Evolutionary conservation across 1,139 yeast genomes (phyloP).

Genomic region (Scheffersomyces parashehatae): DNA sequence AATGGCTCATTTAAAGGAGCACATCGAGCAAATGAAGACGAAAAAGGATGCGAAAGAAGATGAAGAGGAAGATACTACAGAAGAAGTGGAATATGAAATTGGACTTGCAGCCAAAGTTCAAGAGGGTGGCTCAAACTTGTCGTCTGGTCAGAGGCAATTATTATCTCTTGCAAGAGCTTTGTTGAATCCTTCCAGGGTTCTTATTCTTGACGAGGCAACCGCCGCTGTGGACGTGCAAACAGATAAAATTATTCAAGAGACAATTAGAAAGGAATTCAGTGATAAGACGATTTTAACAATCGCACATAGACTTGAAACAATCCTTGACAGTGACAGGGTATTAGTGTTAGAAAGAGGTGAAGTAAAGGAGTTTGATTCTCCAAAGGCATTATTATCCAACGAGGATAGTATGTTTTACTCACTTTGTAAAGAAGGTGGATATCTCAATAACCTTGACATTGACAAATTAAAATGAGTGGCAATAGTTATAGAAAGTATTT

Average conservation of each 20-base stretch:
- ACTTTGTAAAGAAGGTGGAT: constrained; percentile 35
- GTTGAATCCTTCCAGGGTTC: constrained; percentile 31
- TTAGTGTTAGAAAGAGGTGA: constrained; percentile 34
- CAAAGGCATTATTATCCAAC: constrained; percentile 26
- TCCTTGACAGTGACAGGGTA: constrained; percentile 35
- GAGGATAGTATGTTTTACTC: constrained; percentile 28
- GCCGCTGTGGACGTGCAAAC: constrained; percentile 42
- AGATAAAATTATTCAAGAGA: constrained; percentile 35
- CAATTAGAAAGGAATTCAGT: constrained; percentile 31
- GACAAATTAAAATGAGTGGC: too few relatives aligned
- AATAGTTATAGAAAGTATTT: too few relatives aligned
- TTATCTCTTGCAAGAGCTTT: constrained; percentile 40
- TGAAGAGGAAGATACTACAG: constrained; percentile 1
- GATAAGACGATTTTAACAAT: constrained; percentile 38
- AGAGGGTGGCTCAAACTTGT: constrained; percentile 39
- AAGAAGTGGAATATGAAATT: constrained; percentile 6
- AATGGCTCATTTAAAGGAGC: constrained; percentile 36
- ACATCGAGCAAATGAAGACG: constrained; percentile 32
- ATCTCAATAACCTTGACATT: constrained; percentile 9
- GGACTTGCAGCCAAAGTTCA: constrained; percentile 25
- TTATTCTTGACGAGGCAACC: constrained; percentile 40
- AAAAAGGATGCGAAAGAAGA: constrained; percentile 15
- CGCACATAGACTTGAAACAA: constrained; percentile 40
- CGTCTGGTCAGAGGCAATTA: constrained; percentile 39
- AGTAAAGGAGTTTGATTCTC: constrained; percentile 34